Evolutionary conservation across 352 stramenopile genomes (phyloP), one percentile per base, ranked within the genome.

Genomic region (Pythium periplocum): DNA sequence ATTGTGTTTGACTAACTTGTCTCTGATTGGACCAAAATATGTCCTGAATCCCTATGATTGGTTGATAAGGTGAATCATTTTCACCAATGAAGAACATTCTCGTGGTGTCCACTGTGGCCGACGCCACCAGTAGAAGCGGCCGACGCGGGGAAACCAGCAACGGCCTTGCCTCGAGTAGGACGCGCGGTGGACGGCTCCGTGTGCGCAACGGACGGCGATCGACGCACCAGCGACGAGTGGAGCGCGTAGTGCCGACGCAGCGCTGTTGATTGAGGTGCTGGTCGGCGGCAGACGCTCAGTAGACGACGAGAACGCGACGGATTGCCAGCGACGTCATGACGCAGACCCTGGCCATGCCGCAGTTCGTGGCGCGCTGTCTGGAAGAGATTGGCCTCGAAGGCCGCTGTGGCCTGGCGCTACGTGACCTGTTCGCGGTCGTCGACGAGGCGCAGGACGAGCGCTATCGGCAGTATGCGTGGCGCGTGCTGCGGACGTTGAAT

Each of bases 351-450:
- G 47, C 75, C 45, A 87, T 92, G 77, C 71, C 75, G 45, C 62
- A 74, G 57, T 89, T 90, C 48, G 60, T 90, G 50, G 79, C 82
- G 57, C 73, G 78, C 43, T 93, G 79, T 51, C 64, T 93, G 44
- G 83, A 94, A 59, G 82, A 90, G 46, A 85, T 90, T 46, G 79
- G 76, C 1, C 76, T 94, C 37, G 79, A 90, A 51, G 83, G 83
- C 8, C 77, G 81, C 40, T 90, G 77, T 32, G 83, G 83, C 0
- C 58, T 94, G 48, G 68, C 75, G 6, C 45, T 94, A 32, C 59
- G 69, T 36, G 71, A 75, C 33, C 59, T 92, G 45, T 90, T 92
- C 43, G 73, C 69, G 35, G 51, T 75, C 0, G 65, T 81, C 43
- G 81, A 93, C 52, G 63, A 73, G 30, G 53, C 71, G n/a, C 48